Evolutionary conservation across 1,284 basidiomycete species (phyloP).

Genomic region (Apiotrichum sp.): DNA sequence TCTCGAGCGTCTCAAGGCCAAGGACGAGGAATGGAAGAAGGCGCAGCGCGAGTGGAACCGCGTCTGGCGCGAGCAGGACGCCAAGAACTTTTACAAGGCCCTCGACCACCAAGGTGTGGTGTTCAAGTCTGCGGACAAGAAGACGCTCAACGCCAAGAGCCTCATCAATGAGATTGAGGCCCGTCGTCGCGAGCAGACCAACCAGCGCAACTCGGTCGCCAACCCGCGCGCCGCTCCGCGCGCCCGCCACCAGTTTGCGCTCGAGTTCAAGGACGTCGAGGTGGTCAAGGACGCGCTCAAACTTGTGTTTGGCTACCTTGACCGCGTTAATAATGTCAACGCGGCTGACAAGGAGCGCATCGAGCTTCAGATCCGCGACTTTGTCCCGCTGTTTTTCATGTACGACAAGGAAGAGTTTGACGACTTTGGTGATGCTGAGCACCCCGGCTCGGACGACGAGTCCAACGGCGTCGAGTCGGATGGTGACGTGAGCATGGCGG

Average conservation of each 20-base stretch:
- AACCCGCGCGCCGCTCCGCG: constrained; percentile 52
- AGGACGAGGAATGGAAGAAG: constrained; percentile 96
- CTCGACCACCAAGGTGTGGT: constrained; percentile 92
- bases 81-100: constrained; percentile 94
- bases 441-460: constrained; percentile 55
- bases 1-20: constrained; percentile 80
- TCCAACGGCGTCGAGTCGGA: constrained; percentile 56
- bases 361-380: constrained; percentile 76
- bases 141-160: constrained; percentile 81
- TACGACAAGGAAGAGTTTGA: constrained; percentile 71
- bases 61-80: constrained; percentile 95
- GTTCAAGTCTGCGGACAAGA: constrained; percentile 96
- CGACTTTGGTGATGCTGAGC: constrained; percentile 61
- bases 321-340: constrained; percentile 72
- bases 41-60: constrained; percentile 93
- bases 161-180: constrained; percentile 84
- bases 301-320: constrained; percentile 83
- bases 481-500: constrained; percentile 43
- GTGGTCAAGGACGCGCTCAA: constrained; percentile 85
- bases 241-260: constrained; percentile 65
- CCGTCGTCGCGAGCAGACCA: constrained; percentile 64
- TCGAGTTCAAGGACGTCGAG: constrained; percentile 67
- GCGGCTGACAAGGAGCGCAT: constrained; percentile 71
- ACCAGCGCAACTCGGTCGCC: constrained; percentile 66
- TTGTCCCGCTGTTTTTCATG: constrained; percentile 78